Evolutionary conservation across 495 filamentous ascomycete genomes (phyloP).

Genomic region (Beverwykella pulmonaria): DNA sequence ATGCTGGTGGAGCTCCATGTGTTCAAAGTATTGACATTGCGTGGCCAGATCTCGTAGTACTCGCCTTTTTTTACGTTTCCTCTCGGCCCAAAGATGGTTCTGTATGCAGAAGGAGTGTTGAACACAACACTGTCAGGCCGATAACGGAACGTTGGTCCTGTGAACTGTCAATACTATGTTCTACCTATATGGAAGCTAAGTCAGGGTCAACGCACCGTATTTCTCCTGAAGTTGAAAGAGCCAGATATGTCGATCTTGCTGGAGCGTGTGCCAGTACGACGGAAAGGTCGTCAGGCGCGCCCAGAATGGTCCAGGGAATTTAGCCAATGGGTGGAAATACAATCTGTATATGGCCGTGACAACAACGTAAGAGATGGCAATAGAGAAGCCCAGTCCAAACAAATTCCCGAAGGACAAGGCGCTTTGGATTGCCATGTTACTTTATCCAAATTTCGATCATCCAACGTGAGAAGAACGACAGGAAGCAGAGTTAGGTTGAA

Average conservation of each 20-base stretch:
- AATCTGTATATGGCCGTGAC: neutral
- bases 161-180: neutral
- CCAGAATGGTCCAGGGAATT: conserved; percentile 9
- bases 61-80: neutral
- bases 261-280: conserved; percentile 8
- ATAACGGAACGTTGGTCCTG: neutral
- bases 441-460: neutral
- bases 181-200: neutral
- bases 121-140: neutral
- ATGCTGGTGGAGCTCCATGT: neutral
- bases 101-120: neutral
- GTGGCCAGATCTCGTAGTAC: neutral
- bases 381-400: neutral
- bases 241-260: conserved; percentile 8
- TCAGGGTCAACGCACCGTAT: neutral
- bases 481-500: neutral
- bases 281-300: neutral
- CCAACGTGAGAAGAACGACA: neutral
- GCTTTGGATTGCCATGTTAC: neutral
- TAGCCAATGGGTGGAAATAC: conserved; percentile 7
- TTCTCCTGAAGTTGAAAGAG: neutral
- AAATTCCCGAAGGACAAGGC: neutral
- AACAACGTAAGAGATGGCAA: neutral
- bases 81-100: neutral
- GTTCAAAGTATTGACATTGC: neutral